Percentiles rank a stretch among this genome's conserved stretches.
phyloP scores from a whole-genome alignment of 2,329 filamentous ascomycete genomes.

The Tothia fuscella region DNA sequence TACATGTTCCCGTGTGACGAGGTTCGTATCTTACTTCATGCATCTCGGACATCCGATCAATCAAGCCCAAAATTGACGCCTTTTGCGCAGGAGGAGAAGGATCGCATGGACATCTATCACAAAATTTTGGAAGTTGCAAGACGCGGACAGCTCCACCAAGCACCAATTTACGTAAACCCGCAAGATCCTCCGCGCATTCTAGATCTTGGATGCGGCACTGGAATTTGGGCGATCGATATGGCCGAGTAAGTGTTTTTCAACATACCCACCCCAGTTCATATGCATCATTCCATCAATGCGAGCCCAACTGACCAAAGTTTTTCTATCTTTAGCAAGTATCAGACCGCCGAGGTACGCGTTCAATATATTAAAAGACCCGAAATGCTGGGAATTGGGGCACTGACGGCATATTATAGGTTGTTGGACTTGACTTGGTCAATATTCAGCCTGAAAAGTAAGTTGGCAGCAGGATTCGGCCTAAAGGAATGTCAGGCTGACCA shows the following conservation, averaged over 20 bases:
- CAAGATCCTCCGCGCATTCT: constrained; percentile 37
- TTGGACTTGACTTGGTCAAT: constrained; percentile 49
- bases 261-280: no score
- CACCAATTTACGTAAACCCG: constrained; percentile 27
- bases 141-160: constrained; percentile 34
- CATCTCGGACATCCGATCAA: background rate
- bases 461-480: background rate
- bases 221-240: constrained; percentile 84
- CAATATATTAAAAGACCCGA: constrained; percentile 11
- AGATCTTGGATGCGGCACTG: constrained; percentile 72
- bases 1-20: constrained; percentile 72
- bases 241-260: constrained; percentile 54
- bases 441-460: constrained; percentile 47
- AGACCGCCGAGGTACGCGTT: constrained; percentile 11
- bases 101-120: constrained; percentile 72
- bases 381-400: constrained; percentile 17
- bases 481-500: constrained; percentile 12
- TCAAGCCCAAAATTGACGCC: background rate
- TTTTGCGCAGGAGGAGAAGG: constrained; percentile 49
- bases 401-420: constrained; percentile 29
- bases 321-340: constrained; percentile 9
- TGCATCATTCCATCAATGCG: no score
- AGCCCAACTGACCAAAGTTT: no score
- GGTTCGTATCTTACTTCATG: constrained; percentile 32
- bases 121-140: constrained; percentile 60